Percentiles rank a stretch among this genome's conserved stretches.
phyloP scores from a whole-genome alignment of 2,329 filamentous ascomycete genomes.

The Aspergillus terreus region DNA sequence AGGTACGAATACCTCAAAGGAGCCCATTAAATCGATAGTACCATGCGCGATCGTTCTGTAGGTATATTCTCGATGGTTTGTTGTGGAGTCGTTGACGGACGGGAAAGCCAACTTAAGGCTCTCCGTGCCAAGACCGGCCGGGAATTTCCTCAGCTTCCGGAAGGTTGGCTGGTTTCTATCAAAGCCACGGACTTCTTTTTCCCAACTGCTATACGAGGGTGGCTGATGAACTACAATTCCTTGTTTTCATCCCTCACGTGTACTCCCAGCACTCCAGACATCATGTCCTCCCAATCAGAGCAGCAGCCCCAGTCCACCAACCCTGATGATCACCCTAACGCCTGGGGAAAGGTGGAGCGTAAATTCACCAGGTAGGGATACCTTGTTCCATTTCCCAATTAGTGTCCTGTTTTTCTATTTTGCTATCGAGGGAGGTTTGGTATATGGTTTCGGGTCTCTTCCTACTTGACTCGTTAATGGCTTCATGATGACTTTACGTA shows the following conservation, averaged over 20 bases:
- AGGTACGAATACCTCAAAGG: too few species aligned
- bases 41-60: too few species aligned
- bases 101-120: neutral
- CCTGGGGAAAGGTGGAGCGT: slow-evolving; percentile 53
- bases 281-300: slow-evolving; percentile 16
- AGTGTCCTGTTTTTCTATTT: too few species aligned
- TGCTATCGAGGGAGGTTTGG: too few species aligned
- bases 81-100: too few species aligned
- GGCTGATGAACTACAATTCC: too few species aligned
- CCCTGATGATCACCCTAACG: slow-evolving; percentile 40
- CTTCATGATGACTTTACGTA: neutral
- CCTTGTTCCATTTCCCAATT: neutral
- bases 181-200: neutral
- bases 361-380: slow-evolving; percentile 61
- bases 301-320: slow-evolving; percentile 33
- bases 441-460: too few species aligned
- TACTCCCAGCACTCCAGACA: neutral
- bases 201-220: neutral
- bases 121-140: neutral
- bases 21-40: too few species aligned
- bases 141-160: neutral
- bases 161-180: neutral
- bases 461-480: too few species aligned
- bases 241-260: neutral
- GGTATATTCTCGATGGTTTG: too few species aligned